Base-by-base conservation (phyloP, 73 alveolate species). In the Symbiodinium pilosum region DNA sequence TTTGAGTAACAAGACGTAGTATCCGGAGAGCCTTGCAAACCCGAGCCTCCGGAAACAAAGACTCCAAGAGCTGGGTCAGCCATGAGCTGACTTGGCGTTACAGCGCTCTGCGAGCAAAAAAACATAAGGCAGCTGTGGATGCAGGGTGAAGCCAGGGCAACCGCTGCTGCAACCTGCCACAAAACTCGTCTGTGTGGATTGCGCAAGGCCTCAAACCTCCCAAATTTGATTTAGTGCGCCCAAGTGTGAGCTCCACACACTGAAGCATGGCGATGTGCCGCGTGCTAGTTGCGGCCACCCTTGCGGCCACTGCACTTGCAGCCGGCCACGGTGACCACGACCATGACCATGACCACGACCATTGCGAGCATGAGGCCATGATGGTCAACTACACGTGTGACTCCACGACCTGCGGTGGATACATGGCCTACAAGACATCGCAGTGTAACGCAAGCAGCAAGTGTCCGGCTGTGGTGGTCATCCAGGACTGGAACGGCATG, bases 311-410 rank as follows among this genome's bases (percentile, higher is more conserved):
- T 47, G 81, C 81, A 28, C 38, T 64, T 64, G 81, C 39, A 14
- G 73, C 73, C 20, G 73, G 73, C 30, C 73, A 54, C 71, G 71
- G 18, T 21, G 71, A 54, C 71, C 40, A 64, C 40, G 36, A 64
- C 36, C 77, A 64, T 20, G 28, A 26, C 69, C 73, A 42, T 8
- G 92, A 42, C 28, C 85, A 71, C 85, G 85, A 71, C 18, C 41
- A 34, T 43, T 86, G 93, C 36, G 20, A 18, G 47, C 83, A 86
- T 28, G 77, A 64, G 77, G 59, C 93, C 38, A 32, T 83, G 32
- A 43, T 51, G 83, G 93, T 47, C 54, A 86, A 86, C 42, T 86
- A 86, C 83, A 86, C 93, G 54, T 86, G 93, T 83, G n/a, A 86
- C 83, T 51, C 83, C 40, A 47, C 93, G 39, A 51, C 52, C 0